Base-by-base conservation (phyloP, 495 filamentous ascomycete genomes). In the Staphylotrichum longicolle region DNA sequence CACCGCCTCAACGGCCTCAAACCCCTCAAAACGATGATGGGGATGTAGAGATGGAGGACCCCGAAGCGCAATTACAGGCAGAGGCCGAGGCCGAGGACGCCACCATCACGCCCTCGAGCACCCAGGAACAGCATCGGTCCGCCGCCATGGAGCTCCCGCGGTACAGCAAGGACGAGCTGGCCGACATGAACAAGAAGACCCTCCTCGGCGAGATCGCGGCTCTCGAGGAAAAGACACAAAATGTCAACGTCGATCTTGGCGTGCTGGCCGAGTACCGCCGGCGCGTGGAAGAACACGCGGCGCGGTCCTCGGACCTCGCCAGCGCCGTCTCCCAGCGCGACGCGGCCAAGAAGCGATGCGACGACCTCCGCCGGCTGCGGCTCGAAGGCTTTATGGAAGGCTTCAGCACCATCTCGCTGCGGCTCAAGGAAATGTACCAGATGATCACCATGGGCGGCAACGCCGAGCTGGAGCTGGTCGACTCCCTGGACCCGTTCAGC, bases 401-500 rank as follows among this genome's bases (percentile, higher is more conserved):
- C 33, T 98, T 98, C 77, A 87, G 87, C 71, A 87, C 83, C 57
- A 98, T 98, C 71, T 96, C 93, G n/a, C 78, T 96, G 27, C 88
- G 93, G 3, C 80, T 98, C 57, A 98, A 98, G 79, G 94, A 98
- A 74, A 98, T 98, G 94, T 98, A 98, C 77, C 94, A 98, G 75
- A 97, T 98, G 94, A 98, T 98, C 75, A 98, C 94, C 34, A 98
- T 98, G 94, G 94, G 94, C 62, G 94, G 94, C 46, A 98, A 98
- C 68, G 94, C 94, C 7, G 95, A 98, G 79, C 81, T 98, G 12
- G 94, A 98, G 72, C 85, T 98, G 34, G 94, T 98, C 27, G 94
- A 98, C 74, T 91, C 86, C 2, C 78, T 98, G 4, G 94, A 98
- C 74, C 94, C 94, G 4, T 98, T 98, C 80, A 91, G 90, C 5